A percentile compares a stretch with the other conserved stretches of the same genome.
phyloP scores from a whole-genome alignment of 2,329 filamentous ascomycete species.

The Penicillium sp. region DNA sequence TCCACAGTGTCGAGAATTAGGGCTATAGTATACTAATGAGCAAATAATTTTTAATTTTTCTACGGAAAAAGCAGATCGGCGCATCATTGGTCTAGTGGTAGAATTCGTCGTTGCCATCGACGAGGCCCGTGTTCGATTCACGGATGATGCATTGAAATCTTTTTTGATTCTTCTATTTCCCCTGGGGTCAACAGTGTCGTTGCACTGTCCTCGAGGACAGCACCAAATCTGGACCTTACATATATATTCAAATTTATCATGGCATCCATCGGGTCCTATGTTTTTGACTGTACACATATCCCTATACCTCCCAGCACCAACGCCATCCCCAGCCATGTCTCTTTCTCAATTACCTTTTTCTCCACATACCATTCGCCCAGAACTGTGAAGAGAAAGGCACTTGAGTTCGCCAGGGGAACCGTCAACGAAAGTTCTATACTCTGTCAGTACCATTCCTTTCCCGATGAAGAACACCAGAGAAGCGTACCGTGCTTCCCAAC shows the following conservation, averaged over 20 bases:
- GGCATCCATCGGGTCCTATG: conserved; percentile 15
- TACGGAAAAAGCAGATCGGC: no score
- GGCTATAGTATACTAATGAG: no score
- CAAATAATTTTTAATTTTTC: no score
- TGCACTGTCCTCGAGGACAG: no score
- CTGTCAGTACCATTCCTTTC: not conserved
- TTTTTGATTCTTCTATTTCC: conserved; percentile 23
- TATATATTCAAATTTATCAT: not conserved
- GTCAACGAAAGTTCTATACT: conserved; percentile 81
- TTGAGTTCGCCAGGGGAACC: conserved; percentile 90
- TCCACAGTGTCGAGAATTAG: no score
- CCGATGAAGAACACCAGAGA: not conserved
- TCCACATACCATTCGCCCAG: conserved; percentile 95
- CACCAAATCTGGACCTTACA: no score
- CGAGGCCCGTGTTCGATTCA: conserved; percentile 54
- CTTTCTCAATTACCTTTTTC: conserved; percentile 83
- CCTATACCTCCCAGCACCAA: conserved; percentile 80
- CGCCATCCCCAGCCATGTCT: conserved; percentile 82
- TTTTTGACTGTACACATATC: conserved; percentile 73
- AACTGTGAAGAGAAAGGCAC: conserved; percentile 96
- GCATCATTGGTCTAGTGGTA: conserved; percentile 53
- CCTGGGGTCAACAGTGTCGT: not conserved
- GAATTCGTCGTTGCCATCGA: conserved; percentile 54
- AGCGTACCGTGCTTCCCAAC: conserved; percentile 86
- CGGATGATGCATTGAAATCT: conserved; percentile 47